Evolutionary conservation across 225 moss, liverwort and hornwort genomes (phyloP).

Genomic region (Asterella californica): DNA sequence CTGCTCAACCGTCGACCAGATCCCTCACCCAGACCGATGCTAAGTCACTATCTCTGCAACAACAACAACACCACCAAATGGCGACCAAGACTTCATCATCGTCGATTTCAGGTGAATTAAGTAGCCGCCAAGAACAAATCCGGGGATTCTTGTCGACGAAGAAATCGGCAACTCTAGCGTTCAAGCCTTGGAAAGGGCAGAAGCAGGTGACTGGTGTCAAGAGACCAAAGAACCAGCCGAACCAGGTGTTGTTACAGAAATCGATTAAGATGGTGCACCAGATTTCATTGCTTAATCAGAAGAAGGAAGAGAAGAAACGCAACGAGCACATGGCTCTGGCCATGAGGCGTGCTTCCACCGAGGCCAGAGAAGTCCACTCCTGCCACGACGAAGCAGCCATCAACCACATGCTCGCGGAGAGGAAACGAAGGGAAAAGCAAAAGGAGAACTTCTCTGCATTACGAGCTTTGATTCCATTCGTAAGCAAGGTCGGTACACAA

Average conservation of each 20-base stretch:
- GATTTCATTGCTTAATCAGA: slow-evolving; percentile 15
- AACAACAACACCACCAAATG: background rate
- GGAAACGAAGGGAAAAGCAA: slow-evolving; percentile 54
- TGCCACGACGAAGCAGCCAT: slow-evolving; percentile 52
- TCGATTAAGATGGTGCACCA: slow-evolving; percentile 38
- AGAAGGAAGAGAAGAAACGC: slow-evolving; percentile 3
- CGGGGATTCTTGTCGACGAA: background rate
- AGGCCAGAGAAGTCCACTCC: slow-evolving; percentile 30
- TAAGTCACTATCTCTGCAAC: background rate
- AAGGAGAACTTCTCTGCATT: slow-evolving; percentile 65
- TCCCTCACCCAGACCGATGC: background rate
- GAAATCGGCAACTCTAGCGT: slow-evolving; percentile 18
- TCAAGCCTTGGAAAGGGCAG: slow-evolving; percentile 42
- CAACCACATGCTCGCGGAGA: slow-evolving; percentile 64
- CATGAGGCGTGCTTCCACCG: slow-evolving; percentile 4
- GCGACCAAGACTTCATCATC: background rate
- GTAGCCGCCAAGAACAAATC: background rate
- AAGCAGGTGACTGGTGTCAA: background rate
- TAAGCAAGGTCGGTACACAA: slow-evolving; percentile 54
- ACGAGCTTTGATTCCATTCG: slow-evolving; percentile 65
- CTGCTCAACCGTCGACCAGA: background rate
- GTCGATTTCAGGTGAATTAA: background rate
- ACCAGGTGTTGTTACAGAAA: slow-evolving; percentile 48
- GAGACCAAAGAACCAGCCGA: slow-evolving; percentile 18
- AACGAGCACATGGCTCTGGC: background rate